Evolutionary conservation across 495 filamentous ascomycete species (phyloP).

Genomic region (Aspergillus conjunctus): DNA sequence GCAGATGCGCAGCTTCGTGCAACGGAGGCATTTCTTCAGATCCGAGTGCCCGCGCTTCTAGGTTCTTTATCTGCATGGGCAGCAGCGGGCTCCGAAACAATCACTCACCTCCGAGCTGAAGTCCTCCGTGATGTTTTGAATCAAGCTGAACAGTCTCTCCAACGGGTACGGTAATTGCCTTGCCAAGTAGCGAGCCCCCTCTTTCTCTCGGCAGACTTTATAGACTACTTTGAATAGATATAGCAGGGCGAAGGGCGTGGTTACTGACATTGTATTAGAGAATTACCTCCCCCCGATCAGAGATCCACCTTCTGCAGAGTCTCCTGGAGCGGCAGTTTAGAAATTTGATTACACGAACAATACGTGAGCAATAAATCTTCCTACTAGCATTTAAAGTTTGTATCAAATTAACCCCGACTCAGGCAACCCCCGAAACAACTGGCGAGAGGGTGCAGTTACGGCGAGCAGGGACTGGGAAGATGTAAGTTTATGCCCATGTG

Average conservation of each 20-base stretch:
- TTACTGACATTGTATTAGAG: constrained; percentile 13
- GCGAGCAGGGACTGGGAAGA: constrained; percentile 26
- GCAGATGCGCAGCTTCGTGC: constrained; percentile 30
- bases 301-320: background rate
- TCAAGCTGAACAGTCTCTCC: constrained; percentile 16
- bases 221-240: constrained; percentile 9
- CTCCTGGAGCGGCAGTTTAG: constrained; percentile 13
- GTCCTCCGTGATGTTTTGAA: constrained; percentile 17
- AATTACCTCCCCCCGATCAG: constrained; percentile 4
- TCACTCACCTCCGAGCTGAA: constrained; percentile 19
- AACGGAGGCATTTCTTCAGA: constrained; percentile 25
- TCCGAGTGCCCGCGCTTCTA: constrained; percentile 28
- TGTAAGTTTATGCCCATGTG: no score
- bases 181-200: background rate
- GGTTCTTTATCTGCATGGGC: constrained; percentile 33
- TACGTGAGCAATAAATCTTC: constrained; percentile 11
- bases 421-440: constrained; percentile 8
- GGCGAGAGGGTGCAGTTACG: constrained; percentile 13
- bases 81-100: constrained; percentile 16
- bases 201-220: background rate
- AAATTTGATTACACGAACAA: constrained; percentile 5
- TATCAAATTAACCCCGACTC: constrained; percentile 3
- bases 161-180: constrained; percentile 17
- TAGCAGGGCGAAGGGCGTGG: constrained; percentile 1
- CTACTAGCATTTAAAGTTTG: background rate